A percentile compares a stretch with the other conserved stretches of the same genome.
Conservation (phyloP, 257 asterid genomes). For the Primulina eburnea region DNA sequence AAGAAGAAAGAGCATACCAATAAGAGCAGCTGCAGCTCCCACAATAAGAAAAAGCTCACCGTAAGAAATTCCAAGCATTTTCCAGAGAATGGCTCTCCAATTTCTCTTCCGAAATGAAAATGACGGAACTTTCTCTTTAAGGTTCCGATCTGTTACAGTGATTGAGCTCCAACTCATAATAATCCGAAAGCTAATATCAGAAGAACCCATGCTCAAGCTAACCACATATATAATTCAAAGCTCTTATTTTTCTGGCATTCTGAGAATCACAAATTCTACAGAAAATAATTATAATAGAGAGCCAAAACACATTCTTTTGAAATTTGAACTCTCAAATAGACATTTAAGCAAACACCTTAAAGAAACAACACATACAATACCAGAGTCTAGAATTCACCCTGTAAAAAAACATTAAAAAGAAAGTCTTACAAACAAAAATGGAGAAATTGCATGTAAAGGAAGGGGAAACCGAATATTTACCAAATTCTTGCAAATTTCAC, state of each 20-base stretch:
- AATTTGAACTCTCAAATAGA: background rate
- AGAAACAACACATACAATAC: background rate
- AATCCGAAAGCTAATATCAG: background rate
- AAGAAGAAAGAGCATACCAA: conserved; percentile 40
- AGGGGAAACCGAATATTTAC: background rate
- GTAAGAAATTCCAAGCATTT: conserved; percentile 78
- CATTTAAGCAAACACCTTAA: background rate
- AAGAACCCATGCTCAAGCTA: background rate
- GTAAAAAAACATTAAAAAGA: background rate
- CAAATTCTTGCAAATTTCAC: background rate
- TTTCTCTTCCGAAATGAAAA: background rate
- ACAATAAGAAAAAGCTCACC: conserved; percentile 75
- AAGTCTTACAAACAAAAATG: background rate
- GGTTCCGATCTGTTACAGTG: background rate
- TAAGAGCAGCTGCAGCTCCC: conserved; percentile 79
- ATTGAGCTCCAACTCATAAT: background rate
- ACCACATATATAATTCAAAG: background rate
- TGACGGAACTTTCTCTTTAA: background rate
- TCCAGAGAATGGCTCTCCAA: background rate
- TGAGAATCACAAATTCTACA: too few relatives aligned
- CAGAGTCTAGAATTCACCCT: background rate
- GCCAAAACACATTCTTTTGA: background rate
- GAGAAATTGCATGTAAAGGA: background rate
- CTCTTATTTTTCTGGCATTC: background rate
- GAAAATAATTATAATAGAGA: background rate